Percentiles rank a stretch among this genome's conserved stretches.
Evolutionary conservation across 257 asterid genomes (phyloP).

Genomic region (Nicotiana tomentosiformis): DNA sequence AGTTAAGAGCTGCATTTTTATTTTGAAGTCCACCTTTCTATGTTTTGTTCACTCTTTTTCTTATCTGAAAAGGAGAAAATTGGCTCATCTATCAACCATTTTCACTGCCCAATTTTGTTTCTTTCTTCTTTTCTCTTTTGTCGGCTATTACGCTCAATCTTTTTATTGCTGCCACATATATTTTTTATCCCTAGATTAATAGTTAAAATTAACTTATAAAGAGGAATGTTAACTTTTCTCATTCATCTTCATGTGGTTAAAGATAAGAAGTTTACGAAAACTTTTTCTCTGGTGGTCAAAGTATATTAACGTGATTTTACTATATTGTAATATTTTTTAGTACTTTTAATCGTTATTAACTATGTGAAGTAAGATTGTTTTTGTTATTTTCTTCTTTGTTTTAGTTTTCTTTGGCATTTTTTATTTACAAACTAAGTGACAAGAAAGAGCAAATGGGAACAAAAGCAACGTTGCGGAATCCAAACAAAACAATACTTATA

Average conservation of each 20-base stretch:
- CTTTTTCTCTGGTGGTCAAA: background rate
- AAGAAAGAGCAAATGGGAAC: background rate
- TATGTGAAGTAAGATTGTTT: background rate
- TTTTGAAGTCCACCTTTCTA: background rate
- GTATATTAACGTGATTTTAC: background rate
- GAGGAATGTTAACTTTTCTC: background rate
- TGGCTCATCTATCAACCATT: conserved; percentile 13
- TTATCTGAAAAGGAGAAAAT: conserved; percentile 11
- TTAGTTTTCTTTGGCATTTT: background rate
- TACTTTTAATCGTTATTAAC: background rate
- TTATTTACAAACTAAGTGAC: background rate
- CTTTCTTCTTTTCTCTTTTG: background rate
- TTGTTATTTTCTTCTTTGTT: background rate
- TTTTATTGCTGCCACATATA: background rate
- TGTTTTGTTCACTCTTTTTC: background rate
- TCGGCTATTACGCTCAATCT: background rate
- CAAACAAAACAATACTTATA: background rate
- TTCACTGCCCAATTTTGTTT: conserved; percentile 8
- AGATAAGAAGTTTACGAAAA: no score
- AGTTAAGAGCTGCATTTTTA: background rate
- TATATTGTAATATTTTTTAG: background rate
- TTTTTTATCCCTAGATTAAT: background rate
- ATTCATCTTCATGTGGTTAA: background rate
- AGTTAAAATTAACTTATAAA: background rate
- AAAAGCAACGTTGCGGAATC: background rate